These are phyloP conservation scores for Candida sanyaensis DNA, from an alignment of 1,139 yeast species.

Conservation along the genomic window DNA sequence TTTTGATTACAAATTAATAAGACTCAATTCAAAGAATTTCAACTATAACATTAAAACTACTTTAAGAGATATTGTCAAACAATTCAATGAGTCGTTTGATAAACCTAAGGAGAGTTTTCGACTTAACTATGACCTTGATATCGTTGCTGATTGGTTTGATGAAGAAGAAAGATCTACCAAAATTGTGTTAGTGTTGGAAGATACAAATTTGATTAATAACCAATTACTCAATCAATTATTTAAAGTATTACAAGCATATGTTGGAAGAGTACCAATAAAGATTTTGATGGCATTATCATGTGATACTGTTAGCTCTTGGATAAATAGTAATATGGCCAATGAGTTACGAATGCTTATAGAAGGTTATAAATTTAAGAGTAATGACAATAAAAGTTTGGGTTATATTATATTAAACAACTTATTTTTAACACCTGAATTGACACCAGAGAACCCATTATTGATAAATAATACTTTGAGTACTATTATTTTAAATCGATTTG, in stretches of 20 bases:
- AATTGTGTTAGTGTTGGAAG: conserved; percentile 57
- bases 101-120: conserved; percentile 15
- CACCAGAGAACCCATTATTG: conserved; percentile 19
- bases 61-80: conserved; percentile 39
- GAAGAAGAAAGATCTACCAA: conserved; percentile 9
- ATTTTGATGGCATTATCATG: conserved; percentile 59
- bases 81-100: conserved; percentile 19
- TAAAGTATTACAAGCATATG: conserved; percentile 42
- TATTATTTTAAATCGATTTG: conserved; percentile 37
- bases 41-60: conserved; percentile 39
- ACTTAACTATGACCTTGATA: conserved; percentile 53
- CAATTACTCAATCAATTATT: conserved; percentile 54
- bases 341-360: conserved; percentile 33
- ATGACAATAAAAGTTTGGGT: conserved; percentile 42
- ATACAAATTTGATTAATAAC: conserved; percentile 59
- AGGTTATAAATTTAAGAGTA: conserved; percentile 46
- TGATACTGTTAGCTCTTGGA: conserved; percentile 37
- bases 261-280: conserved; percentile 41
- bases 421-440: conserved; percentile 27
- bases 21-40: conserved; percentile 43
- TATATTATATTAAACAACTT: conserved; percentile 38
- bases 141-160: conserved; percentile 49
- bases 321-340: conserved; percentile 33
- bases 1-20: conserved; percentile 30
- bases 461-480: conserved; percentile 33